phyloP scores from a whole-genome alignment of 2,329 filamentous ascomycete genomes.

The Stagonosporopsis vannaccii region DNA sequence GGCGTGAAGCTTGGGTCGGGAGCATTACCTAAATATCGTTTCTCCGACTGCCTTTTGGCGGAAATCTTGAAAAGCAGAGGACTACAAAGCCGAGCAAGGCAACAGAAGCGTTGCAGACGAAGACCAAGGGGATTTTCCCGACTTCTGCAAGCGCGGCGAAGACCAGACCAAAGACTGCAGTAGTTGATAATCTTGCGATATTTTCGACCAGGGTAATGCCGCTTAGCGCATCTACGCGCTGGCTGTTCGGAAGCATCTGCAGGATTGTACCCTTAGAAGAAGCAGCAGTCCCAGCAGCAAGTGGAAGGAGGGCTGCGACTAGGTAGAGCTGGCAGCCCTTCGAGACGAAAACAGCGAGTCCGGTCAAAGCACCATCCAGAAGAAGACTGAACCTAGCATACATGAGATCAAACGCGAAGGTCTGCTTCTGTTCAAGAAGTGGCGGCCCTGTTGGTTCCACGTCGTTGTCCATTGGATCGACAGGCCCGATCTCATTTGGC shows the following conservation, averaged over 20 bases:
- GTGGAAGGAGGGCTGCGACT: conserved; percentile 69
- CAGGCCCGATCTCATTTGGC: conserved; percentile 41
- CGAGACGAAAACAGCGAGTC: conserved; percentile 67
- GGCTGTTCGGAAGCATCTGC: conserved; percentile 69
- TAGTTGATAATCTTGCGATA: conserved; percentile 67
- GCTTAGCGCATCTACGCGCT: conserved; percentile 71
- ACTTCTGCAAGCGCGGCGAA: conserved; percentile 69
- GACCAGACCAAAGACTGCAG: conserved; percentile 70
- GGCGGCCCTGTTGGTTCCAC: conserved; percentile 56
- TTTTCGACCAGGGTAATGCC: conserved; percentile 76
- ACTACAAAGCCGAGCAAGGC: conserved; percentile 61
- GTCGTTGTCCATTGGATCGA: conserved; percentile 60
- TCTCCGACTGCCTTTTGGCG: conserved; percentile 50
- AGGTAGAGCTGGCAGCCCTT: conserved; percentile 74
- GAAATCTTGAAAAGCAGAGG: conserved; percentile 56
- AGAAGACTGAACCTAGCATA: conserved; percentile 72
- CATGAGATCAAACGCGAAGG: conserved; percentile 69
- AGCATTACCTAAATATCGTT: conserved; percentile 11
- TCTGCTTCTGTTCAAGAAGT: conserved; percentile 53
- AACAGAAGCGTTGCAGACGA: conserved; percentile 70
- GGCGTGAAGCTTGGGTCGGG: conserved; percentile 4
- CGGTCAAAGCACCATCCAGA: conserved; percentile 70
- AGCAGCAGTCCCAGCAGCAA: conserved; percentile 72
- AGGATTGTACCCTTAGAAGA: conserved; percentile 77
- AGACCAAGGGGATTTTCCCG: conserved; percentile 68